A percentile compares a stretch with the other conserved stretches of the same genome.
Evolutionary conservation across 2,329 filamentous ascomycete genomes (phyloP).

Genomic region (Exserohilum turcica): DNA sequence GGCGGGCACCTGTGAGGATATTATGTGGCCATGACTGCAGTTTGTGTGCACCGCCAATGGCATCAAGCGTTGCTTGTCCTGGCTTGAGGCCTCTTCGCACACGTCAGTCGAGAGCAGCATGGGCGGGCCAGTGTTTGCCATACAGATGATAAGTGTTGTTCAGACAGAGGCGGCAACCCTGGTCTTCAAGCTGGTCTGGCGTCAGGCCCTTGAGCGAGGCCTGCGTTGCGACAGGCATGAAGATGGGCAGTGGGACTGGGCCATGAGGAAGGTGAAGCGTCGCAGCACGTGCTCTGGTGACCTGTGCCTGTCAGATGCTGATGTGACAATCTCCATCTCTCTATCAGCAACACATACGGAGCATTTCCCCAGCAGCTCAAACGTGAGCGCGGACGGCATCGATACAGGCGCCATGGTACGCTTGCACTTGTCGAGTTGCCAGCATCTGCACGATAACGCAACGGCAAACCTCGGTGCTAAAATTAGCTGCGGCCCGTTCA

Average conservation of each 20-base stretch:
- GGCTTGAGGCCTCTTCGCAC: slow-evolving; percentile 76
- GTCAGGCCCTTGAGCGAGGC: slow-evolving; percentile 94
- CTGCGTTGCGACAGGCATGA: slow-evolving; percentile 98
- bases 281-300: slow-evolving; percentile 90
- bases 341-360: slow-evolving; percentile 30
- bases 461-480: too few relatives aligned
- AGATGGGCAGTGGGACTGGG: slow-evolving; percentile 84
- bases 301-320: slow-evolving; percentile 59
- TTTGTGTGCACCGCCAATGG: slow-evolving; percentile 89
- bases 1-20: slow-evolving; percentile 71
- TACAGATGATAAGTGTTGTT: slow-evolving; percentile 96
- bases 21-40: slow-evolving; percentile 96
- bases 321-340: background rate
- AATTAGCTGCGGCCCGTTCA: too few relatives aligned
- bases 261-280: slow-evolving; percentile 89
- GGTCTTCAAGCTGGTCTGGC: slow-evolving; percentile 86
- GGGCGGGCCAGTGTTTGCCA: slow-evolving; percentile 2
- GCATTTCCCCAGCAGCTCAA: slow-evolving; percentile 48
- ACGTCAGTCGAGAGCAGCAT: slow-evolving; percentile 22
- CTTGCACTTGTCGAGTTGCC: too few relatives aligned
- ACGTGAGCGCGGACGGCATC: slow-evolving; percentile 47
- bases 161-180: slow-evolving; percentile 85
- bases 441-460: too few relatives aligned
- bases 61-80: slow-evolving; percentile 84
- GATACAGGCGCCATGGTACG: slow-evolving; percentile 37